phyloP scores from a whole-genome alignment of 2,329 filamentous ascomycete genomes.

The Coniochaeta pulveracea region DNA sequence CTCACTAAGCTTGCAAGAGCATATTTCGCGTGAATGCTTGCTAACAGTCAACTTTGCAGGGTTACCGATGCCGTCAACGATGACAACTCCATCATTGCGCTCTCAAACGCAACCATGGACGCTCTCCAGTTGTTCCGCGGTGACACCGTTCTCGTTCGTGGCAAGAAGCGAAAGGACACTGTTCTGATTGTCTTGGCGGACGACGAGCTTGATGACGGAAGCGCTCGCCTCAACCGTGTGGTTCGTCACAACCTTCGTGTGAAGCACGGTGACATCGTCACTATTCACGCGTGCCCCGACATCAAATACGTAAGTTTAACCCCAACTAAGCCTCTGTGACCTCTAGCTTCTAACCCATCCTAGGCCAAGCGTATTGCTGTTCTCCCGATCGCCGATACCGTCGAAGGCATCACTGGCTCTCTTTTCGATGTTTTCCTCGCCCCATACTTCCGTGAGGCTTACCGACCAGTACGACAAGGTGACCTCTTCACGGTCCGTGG shows the following conservation, averaged over 20 bases:
- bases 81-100: constrained; percentile 98
- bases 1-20: too few relatives aligned
- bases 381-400: constrained; percentile 92
- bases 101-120: constrained; percentile 99
- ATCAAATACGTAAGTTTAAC: constrained; percentile 95
- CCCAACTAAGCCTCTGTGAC: constrained; percentile 2
- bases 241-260: constrained; percentile 96
- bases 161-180: constrained; percentile 99
- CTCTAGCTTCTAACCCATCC: not conserved
- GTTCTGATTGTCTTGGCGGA: constrained; percentile 95
- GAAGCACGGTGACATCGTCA: constrained; percentile 97
- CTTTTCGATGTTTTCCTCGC: constrained; percentile 99
- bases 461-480: constrained; percentile 92
- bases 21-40: too few relatives aligned
- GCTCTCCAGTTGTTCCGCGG: constrained; percentile 95
- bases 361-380: constrained; percentile 98
- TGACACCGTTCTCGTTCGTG: constrained; percentile 94
- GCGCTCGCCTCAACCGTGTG: constrained; percentile 94
- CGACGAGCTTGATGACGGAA: constrained; percentile 95
- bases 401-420: constrained; percentile 94
- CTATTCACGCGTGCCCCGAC: constrained; percentile 93
- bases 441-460: constrained; percentile 98
- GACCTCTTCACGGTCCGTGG: constrained; percentile 95
- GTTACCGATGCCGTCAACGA: constrained; percentile 98
- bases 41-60: constrained; percentile 35